Evolutionary conservation across 1,139 yeast species (phyloP), one percentile per base, ranked within the genome.

Genomic region (Diutina neorugosa): DNA sequence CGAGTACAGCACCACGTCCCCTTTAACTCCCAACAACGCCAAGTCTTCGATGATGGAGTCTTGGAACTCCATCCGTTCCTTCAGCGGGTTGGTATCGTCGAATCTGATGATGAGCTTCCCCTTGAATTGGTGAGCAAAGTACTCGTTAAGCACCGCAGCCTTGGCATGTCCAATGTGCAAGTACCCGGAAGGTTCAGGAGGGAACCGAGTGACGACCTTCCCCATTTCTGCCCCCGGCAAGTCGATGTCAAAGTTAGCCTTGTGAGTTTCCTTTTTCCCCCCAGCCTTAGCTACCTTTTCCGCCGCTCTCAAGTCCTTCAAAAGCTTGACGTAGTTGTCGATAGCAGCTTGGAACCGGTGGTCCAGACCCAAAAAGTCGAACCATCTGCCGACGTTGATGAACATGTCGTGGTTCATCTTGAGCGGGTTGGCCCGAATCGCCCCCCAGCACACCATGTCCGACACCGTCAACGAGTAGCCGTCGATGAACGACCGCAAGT

Each of bases 161-260:
- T 93, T 93, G 58, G 96, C 97, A 67, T 93, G 98, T 62, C 98
- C 98, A 68, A 93, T 93, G 67, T 93, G 98, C 64, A 93, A 77
- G 64, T 82, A 93, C 55, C 98, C 98, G 67, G 91, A 91, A 53
- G 98, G 98, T 70, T 93, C 98, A 6, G 98, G 98, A 40, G 99
- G 99, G 74, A 93, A 93, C 74, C 98, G 86, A 54, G 98, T 93
- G 54, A 93, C 98, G 55, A 93, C 98, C 69, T 90, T 76, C 58
- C 98, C 98, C 58, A 86, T 82, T 63, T 80, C 82, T 56, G 98
- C 98, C 65, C 83, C 95, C 55, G 87, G 86, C 60, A 93, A 80
- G 63, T 88, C 95, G 64, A 93, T 93, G 67, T 90, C 97, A 62
- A 86, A 93, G 68, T 85, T 90, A 56, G 98, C 98, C 71, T 85